Evolutionary conservation across 108 stramenopile species (phyloP).

Genomic region (Cyclotella choctawhatcheeana): DNA sequence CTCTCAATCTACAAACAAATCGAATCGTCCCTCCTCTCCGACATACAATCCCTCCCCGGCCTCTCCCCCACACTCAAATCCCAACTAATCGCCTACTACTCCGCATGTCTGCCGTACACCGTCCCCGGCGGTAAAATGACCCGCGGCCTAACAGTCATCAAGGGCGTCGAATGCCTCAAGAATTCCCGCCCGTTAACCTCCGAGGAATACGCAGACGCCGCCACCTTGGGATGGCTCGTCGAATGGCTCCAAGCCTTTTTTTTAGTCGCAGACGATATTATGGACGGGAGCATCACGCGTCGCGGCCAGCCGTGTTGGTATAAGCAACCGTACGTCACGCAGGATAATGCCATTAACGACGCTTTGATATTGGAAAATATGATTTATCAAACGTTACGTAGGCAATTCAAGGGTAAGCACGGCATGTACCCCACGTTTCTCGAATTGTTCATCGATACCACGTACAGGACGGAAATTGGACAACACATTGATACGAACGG

Average conservation of each 20-base stretch:
- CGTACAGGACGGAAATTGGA: constrained; percentile 96
- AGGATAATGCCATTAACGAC: constrained; percentile 97
- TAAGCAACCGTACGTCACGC: constrained; percentile 65
- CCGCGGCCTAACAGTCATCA: constrained; percentile 87
- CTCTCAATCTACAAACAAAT: constrained; percentile 63
- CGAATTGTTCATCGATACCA: constrained; percentile 87
- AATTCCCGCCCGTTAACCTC: constrained; percentile 52
- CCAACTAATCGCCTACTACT: constrained; percentile 64
- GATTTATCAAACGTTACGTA: constrained; percentile 85
- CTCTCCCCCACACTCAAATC: constrained; percentile 53
- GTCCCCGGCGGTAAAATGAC: constrained; percentile 96
- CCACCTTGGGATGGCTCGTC: constrained; percentile 95
- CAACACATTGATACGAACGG: constrained; percentile 92
- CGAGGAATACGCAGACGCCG: constrained; percentile 55
- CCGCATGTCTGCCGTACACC: constrained; percentile 89
- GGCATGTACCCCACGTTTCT: constrained; percentile 84
- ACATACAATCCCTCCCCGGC: constrained; percentile 70
- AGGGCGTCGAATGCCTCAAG: constrained; percentile 61
- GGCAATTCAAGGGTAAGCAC: constrained; percentile 87
- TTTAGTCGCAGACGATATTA: constrained; percentile 98
- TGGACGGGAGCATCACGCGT: constrained; percentile 97
- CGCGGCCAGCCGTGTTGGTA: constrained; percentile 99
- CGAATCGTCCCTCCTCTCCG: constrained; percentile 59
- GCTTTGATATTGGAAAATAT: constrained; percentile 92
- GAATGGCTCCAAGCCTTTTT: constrained; percentile 98